A percentile compares a stretch with the other conserved stretches of the same genome.
Conservation (phyloP, 192 early-diverging fungal species). For the Gaertneriomyces semiglobifer region DNA sequence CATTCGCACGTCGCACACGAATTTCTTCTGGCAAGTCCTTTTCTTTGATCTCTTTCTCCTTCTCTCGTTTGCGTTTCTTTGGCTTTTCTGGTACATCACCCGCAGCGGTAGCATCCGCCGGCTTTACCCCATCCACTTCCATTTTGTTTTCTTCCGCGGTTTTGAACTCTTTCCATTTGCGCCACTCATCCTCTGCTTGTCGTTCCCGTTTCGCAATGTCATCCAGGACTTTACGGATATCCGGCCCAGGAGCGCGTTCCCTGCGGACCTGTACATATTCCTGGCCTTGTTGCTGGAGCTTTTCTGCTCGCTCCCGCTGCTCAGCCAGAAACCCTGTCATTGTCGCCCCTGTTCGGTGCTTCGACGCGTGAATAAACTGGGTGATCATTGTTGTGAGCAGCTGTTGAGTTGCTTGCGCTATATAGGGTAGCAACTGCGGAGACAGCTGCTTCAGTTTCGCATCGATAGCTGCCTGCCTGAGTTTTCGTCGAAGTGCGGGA, state of each 20-base stretch:
- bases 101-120: background rate
- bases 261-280: background rate
- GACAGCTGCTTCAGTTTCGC: too few species aligned
- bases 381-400: slow-evolving; percentile 12
- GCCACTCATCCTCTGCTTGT: background rate
- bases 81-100: background rate
- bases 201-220: slow-evolving; percentile 16
- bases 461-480: background rate
- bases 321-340: slow-evolving; percentile 13
- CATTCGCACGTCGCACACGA: slow-evolving; percentile 19
- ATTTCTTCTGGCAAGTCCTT: slow-evolving; percentile 27
- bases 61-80: slow-evolving; percentile 13
- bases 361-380: slow-evolving; percentile 12
- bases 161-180: background rate
- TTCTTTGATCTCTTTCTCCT: background rate
- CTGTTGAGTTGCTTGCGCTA: slow-evolving; percentile 25
- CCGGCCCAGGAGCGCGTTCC: background rate
- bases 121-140: background rate
- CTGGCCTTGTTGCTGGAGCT: background rate
- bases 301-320: slow-evolving; percentile 13
- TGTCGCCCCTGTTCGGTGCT: slow-evolving; percentile 25
- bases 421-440: slow-evolving; percentile 6
- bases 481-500: slow-evolving; percentile 6
- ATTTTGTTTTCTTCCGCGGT: background rate
- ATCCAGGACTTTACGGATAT: slow-evolving; percentile 13